These are phyloP conservation scores for Xylaria sp. DNA, from an alignment of 2,329 filamentous ascomycete species.

Conservation along the genomic window DNA sequence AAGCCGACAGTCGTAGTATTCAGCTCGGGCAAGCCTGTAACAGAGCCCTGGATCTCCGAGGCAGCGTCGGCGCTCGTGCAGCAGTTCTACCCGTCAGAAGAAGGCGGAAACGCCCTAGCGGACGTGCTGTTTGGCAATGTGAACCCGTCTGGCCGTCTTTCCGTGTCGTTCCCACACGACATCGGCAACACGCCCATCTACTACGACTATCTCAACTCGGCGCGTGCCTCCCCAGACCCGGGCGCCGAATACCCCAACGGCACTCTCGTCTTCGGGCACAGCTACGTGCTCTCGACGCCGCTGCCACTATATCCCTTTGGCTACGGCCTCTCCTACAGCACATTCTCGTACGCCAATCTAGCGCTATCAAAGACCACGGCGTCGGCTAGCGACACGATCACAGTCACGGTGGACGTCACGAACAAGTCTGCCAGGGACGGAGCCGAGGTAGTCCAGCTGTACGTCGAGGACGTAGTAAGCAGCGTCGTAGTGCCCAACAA, in stretches of 20 bases:
- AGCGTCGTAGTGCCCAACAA: constrained; percentile 73
- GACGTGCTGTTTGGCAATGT: constrained; percentile 73
- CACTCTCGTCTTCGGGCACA: constrained; percentile 70
- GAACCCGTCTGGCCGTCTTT: constrained; percentile 74
- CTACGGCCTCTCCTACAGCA: constrained; percentile 73
- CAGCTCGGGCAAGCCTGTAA: constrained; percentile 76
- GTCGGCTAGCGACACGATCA: constrained; percentile 63
- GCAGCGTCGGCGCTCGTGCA: constrained; percentile 74
- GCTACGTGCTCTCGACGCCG: constrained; percentile 71
- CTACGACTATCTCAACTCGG: constrained; percentile 79
- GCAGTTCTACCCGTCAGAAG: constrained; percentile 79
- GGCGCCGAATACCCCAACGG: constrained; percentile 67
- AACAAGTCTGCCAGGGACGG: constrained; percentile 69
- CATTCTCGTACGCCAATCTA: constrained; percentile 68
- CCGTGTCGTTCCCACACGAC: constrained; percentile 74
- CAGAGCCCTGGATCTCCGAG: constrained; percentile 76
- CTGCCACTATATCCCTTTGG: constrained; percentile 73
- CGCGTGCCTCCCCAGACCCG: constrained; percentile 63
- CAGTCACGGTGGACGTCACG: constrained; percentile 69
- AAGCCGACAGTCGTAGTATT: constrained; percentile 76
- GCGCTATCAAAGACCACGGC: constrained; percentile 61
- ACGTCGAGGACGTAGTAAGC: constrained; percentile 71
- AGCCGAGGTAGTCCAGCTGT: constrained; percentile 75
- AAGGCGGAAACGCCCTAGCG: constrained; percentile 74
- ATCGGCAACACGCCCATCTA: constrained; percentile 75